Evolutionary conservation across 2,329 filamentous ascomycete genomes (phyloP).

Genomic region (Aspergillus pseudoviridinutans): DNA sequence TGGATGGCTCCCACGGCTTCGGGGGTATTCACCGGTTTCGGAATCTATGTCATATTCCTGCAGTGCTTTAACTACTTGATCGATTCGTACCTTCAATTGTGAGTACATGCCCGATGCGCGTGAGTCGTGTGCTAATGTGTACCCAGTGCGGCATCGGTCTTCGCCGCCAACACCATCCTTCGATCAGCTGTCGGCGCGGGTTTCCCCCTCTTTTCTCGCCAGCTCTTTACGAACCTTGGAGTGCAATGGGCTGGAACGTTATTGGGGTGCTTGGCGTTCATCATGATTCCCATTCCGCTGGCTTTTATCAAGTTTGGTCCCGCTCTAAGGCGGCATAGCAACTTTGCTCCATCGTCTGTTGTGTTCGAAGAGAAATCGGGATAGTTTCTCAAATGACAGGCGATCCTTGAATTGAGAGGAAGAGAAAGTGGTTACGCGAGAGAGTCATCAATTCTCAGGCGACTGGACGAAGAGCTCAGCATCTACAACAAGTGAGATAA

Average conservation of each 20-base stretch:
- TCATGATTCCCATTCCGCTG: constrained; percentile 39
- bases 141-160: constrained; percentile 33
- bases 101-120: constrained; percentile 10
- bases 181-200: constrained; percentile 33
- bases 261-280: constrained; percentile 32
- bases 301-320: constrained; percentile 30
- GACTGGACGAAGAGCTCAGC: not conserved
- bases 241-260: constrained; percentile 38
- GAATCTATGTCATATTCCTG: constrained; percentile 31
- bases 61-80: constrained; percentile 37
- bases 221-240: constrained; percentile 36
- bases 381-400: not conserved
- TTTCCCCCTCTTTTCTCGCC: constrained; percentile 35
- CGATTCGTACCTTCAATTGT: constrained; percentile 39
- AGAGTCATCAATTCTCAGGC: not conserved
- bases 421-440: not conserved
- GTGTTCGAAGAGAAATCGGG: constrained; percentile 12
- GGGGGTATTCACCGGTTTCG: constrained; percentile 30
- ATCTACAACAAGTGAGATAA: not conserved
- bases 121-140: not conserved
- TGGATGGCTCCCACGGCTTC: constrained; percentile 34
- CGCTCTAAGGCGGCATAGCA: constrained; percentile 24
- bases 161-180: constrained; percentile 38
- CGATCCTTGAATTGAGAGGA: not conserved
- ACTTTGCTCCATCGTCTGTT: constrained; percentile 19